These are phyloP conservation scores for Xylaria castorea DNA, from an alignment of 495 filamentous ascomycete genomes.

Conservation along the genomic window DNA sequence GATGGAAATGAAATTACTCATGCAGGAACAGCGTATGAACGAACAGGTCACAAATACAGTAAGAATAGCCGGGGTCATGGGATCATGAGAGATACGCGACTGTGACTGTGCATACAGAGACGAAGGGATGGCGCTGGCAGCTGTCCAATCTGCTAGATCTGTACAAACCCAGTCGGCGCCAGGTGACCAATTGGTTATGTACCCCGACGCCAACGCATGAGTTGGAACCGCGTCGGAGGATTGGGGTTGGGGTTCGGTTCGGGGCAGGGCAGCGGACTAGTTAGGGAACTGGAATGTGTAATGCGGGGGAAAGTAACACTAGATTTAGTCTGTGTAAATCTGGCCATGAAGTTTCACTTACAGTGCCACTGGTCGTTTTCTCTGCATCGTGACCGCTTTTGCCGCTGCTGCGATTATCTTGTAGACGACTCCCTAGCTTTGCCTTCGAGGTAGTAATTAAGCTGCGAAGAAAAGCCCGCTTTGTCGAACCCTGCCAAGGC, in stretches of 20 bases:
- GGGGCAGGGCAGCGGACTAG: background rate
- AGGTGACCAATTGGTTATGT: constrained; percentile 18
- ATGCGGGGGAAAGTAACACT: constrained; percentile 22
- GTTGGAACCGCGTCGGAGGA: constrained; percentile 4
- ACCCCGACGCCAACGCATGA: background rate
- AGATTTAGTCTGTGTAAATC: background rate
- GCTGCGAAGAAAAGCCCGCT: constrained; percentile 24
- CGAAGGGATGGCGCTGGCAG: constrained; percentile 15
- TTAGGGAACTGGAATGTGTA: background rate
- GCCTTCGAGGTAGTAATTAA: constrained; percentile 24
- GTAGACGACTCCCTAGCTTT: constrained; percentile 12
- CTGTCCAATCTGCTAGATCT: constrained; percentile 8
- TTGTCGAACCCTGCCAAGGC: constrained; percentile 19
- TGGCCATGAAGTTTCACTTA: constrained; percentile 15
- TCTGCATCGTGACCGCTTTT: constrained; percentile 14
- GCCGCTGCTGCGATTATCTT: background rate
- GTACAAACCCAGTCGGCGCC: constrained; percentile 19
- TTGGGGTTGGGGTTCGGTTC: constrained; percentile 14
- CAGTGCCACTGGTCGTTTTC: constrained; percentile 10
- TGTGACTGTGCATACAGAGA: constrained; percentile 1
- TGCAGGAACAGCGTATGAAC: constrained; percentile 18
- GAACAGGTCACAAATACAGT: constrained; percentile 13
- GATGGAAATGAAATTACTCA: constrained; percentile 18
- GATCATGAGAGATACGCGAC: constrained; percentile 11
- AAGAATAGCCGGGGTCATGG: constrained; percentile 16